Evolutionary conservation across 305 asterid genomes (phyloP), one percentile per base, ranked within the genome.

Genomic region (Coffea humblotiana): DNA sequence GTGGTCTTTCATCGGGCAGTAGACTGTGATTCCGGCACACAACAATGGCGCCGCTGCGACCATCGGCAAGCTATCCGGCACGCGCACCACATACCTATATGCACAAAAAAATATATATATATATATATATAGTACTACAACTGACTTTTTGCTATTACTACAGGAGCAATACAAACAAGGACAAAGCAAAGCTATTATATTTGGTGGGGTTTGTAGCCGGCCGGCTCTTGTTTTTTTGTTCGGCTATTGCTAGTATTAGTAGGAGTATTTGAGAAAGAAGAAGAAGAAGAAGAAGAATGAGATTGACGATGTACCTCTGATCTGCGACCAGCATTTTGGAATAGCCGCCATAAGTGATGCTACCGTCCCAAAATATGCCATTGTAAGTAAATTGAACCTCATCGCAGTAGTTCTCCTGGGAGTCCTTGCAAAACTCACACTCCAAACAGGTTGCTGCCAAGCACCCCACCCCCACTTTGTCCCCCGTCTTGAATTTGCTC

Each of bases 331-430:
- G 86, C 81, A 88, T 85, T 23, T 93, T 84, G 5, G 99, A 95
- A 84, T 95, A 95, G 75, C 99, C 99, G 0, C 99, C 99, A 37
- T 95, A 93, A 76, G 99, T 95, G 75, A 93, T 90, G 86, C 85
- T 86, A 2, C 99, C 98, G 78, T 95, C 99, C 98, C 98, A 95
- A 77, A 92, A 93, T 65, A 93, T 88, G 81, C 97, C 97, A 79
- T 93, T 95, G 74, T 89, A 93, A 1, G 91, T 92, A 43, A 91
- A 91, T 74, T 90, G 95, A 23, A 93, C 88, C 16, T 87, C 74
- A 45, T 91, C 96, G 29, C 97, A 95, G 84, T 93, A 95, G 63
- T 95, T 95, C 78, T 95, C 98, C 43, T 90, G 94, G 0, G 88
- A 91, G 0, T 80, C 86, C 18, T 81, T 67, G 80, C 99, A 95